Conservation (phyloP, 805 yeast species). For the Wickerhamomyces strasburgensis region DNA sequence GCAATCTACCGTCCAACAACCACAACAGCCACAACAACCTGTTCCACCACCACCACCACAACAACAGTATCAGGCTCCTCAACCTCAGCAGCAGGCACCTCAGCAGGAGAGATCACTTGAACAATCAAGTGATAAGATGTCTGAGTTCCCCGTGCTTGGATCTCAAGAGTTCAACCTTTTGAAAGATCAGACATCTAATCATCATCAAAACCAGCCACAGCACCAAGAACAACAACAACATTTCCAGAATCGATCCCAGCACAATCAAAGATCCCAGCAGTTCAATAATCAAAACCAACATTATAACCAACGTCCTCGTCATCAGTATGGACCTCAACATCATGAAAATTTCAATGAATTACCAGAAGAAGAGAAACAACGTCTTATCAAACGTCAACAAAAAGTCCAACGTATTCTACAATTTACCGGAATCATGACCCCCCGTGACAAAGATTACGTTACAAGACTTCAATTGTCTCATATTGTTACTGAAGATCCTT, state of each 20-base stretch:
- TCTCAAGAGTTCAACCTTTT: constrained; percentile 31
- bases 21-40: constrained; percentile 18
- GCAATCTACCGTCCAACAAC: constrained; percentile 15
- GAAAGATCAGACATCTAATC: constrained; percentile 5
- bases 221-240: constrained; percentile 15
- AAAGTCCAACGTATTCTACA: constrained; percentile 71
- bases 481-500: constrained; percentile 95
- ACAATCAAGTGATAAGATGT: constrained; percentile 27
- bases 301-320: constrained; percentile 23
- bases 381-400: constrained; percentile 61
- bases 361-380: constrained; percentile 69
- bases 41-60: constrained; percentile 10
- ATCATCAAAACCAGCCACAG: constrained; percentile 4
- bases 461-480: constrained; percentile 92
- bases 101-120: constrained; percentile 9
- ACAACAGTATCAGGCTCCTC: constrained; percentile 17
- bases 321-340: constrained; percentile 26
- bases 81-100: constrained; percentile 23
- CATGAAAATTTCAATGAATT: constrained; percentile 34
- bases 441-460: constrained; percentile 93
- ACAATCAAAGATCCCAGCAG: constrained; percentile 18
- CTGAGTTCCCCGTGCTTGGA: constrained; percentile 55
- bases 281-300: constrained; percentile 16
- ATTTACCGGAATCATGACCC: constrained; percentile 93
- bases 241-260: constrained; percentile 16